phyloP scores from a whole-genome alignment of 495 filamentous ascomycete species.

The Penicillium samsonianum region DNA sequence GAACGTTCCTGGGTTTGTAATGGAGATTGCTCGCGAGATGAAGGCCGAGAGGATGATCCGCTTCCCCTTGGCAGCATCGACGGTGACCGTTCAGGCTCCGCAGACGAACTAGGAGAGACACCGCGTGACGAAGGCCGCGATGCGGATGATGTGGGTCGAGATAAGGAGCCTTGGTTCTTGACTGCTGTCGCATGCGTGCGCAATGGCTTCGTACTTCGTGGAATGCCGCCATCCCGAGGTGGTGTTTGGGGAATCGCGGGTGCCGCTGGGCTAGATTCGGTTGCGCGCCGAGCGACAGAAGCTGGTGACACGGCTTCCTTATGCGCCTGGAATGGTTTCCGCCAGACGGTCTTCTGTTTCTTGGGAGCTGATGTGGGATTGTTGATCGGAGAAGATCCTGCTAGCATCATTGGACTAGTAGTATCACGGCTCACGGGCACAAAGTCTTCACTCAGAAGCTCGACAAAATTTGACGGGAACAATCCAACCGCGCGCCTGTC shows the following conservation, averaged over 20 bases:
- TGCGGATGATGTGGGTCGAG: slow-evolving; percentile 34
- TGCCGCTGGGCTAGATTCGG: slow-evolving; percentile 34
- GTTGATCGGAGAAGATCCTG: slow-evolving; percentile 42
- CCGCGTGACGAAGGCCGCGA: slow-evolving; percentile 35
- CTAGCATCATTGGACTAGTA: slow-evolving; percentile 64
- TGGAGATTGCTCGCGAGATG: slow-evolving; percentile 42
- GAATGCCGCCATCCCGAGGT: slow-evolving; percentile 41
- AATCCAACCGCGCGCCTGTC: slow-evolving; percentile 85
- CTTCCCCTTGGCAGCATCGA: slow-evolving; percentile 34
- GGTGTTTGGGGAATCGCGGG: slow-evolving; percentile 52
- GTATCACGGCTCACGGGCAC: slow-evolving; percentile 72
- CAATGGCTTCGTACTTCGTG: slow-evolving; percentile 38
- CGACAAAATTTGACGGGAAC: slow-evolving; percentile 97
- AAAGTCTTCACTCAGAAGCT: slow-evolving; percentile 82
- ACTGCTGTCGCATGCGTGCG: slow-evolving; percentile 43
- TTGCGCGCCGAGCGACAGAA: slow-evolving; percentile 35
- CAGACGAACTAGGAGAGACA: slow-evolving; percentile 30
- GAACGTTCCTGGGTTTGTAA: slow-evolving; percentile 11
- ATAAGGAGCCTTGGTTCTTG: slow-evolving; percentile 39
- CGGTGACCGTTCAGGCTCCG: slow-evolving; percentile 30
- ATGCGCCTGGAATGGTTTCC: slow-evolving; percentile 58
- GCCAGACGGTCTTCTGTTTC: slow-evolving; percentile 52
- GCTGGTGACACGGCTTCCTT: slow-evolving; percentile 51
- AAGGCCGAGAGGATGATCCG: slow-evolving; percentile 30
- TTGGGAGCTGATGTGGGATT: slow-evolving; percentile 52